A percentile compares a stretch with the other conserved stretches of the same genome.
phyloP scores from a whole-genome alignment of 306 rosid species.

The Prunus dulcis region DNA sequence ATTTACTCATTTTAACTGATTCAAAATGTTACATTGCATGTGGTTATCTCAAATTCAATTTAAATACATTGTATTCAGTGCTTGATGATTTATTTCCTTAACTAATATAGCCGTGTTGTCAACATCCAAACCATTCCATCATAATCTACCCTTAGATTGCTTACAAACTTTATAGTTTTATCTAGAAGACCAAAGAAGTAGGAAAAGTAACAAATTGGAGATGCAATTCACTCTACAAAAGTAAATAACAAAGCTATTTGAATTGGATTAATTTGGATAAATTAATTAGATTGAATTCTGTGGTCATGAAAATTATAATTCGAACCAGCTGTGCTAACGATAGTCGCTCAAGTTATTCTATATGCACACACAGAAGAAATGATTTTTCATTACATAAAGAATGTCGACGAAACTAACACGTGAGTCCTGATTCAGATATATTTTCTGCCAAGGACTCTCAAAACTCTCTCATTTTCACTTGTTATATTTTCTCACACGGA shows the following conservation, averaged over 20 bases:
- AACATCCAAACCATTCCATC: neutral
- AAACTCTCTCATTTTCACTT: too few relatives aligned
- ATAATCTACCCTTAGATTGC: neutral
- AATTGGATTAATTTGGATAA: too few relatives aligned
- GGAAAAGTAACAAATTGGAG: neutral
- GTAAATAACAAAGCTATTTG: too few relatives aligned
- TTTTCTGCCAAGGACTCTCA: neutral
- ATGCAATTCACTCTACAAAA: too few relatives aligned
- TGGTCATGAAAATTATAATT: too few relatives aligned
- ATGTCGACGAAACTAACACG: slow-evolving; percentile 13
- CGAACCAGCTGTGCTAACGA: rapidly evolving
- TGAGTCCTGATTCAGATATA: neutral
- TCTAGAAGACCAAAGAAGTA: neutral
- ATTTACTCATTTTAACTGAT: too few relatives aligned
- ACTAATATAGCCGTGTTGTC: neutral
- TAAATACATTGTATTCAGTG: neutral
- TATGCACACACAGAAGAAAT: neutral
- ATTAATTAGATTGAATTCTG: too few relatives aligned
- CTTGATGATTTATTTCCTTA: neutral
- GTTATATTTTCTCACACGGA: neutral
- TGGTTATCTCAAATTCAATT: neutral
- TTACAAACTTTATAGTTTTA: neutral
- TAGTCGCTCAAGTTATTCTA: too few relatives aligned
- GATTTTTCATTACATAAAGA: neutral
- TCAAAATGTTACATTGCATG: too few relatives aligned